A percentile compares a stretch with the other conserved stretches of the same genome.
Conservation (phyloP, 1,284 basidiomycete species). For the Inonotus obliquus region DNA sequence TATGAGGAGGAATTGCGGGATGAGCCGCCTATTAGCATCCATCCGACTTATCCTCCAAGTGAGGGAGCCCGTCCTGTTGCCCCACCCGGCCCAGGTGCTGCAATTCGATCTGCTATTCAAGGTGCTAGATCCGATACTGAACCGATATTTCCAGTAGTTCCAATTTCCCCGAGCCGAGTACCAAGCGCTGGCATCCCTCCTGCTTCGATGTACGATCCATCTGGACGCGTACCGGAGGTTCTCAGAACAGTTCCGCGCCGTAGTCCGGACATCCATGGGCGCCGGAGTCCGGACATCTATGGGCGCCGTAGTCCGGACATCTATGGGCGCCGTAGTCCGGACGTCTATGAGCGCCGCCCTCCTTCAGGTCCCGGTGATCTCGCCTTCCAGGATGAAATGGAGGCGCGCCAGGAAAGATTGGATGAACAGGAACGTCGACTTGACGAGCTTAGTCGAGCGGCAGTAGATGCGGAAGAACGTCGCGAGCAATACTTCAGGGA, state of each 20-base stretch:
- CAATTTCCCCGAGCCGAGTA: not conserved
- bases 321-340: too few species aligned
- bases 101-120: not conserved
- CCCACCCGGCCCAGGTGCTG: slow-evolving; percentile 4
- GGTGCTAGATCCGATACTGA: slow-evolving; percentile 2
- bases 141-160: slow-evolving; percentile 1
- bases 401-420: slow-evolving; percentile 48
- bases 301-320: not conserved
- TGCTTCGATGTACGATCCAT: not conserved
- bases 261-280: not conserved
- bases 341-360: slow-evolving; percentile 6
- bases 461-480: slow-evolving; percentile 52
- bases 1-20: not conserved
- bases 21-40: not conserved
- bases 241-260: not conserved
- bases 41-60: not conserved
- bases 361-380: slow-evolving; percentile 32
- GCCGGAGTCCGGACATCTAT: too few species aligned
- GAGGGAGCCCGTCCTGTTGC: not conserved
- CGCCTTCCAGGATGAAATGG: slow-evolving; percentile 45
- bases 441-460: slow-evolving; percentile 39
- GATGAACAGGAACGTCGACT: slow-evolving; percentile 49
- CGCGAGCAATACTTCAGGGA: slow-evolving; percentile 58
- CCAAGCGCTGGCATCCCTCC: not conserved
- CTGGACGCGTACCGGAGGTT: slow-evolving; percentile 6